These are phyloP conservation scores for Mycena rosella DNA, from an alignment of 768 basidiomycete species.

Conservation along the genomic window DNA sequence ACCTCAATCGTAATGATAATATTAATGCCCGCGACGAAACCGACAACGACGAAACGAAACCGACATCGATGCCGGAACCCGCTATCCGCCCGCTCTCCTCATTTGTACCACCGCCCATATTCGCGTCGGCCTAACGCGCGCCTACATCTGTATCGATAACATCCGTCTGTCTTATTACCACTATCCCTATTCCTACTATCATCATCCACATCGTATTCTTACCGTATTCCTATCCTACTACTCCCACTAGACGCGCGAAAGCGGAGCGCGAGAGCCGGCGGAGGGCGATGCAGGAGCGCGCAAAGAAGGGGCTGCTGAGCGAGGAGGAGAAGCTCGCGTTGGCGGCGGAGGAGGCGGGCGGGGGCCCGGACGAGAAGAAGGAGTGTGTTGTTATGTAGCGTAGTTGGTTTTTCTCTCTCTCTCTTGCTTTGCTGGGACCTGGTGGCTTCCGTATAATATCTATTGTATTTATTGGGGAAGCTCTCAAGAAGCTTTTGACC, in stretches of 20 bases:
- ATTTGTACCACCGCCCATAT: slow-evolving; percentile 77
- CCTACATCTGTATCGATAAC: slow-evolving; percentile 48
- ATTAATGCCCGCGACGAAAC: too few species aligned
- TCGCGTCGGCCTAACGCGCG: slow-evolving; percentile 77
- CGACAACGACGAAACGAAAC: too few species aligned
- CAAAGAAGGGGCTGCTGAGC: slow-evolving; percentile 75
- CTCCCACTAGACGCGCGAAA: slow-evolving; percentile 75
- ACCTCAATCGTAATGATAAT: slow-evolving; percentile 44
- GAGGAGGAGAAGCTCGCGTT: slow-evolving; percentile 67
- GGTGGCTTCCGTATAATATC: too few species aligned
- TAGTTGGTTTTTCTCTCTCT: too few species aligned
- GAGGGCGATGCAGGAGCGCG: slow-evolving; percentile 79
- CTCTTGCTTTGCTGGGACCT: too few species aligned
- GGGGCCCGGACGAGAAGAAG: slow-evolving; percentile 29
- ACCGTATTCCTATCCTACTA: too few species aligned
- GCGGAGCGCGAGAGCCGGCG: slow-evolving; percentile 79
- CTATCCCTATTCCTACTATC: slow-evolving; percentile 29
- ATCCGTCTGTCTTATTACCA: slow-evolving; percentile 35
- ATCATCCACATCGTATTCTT: too few species aligned
- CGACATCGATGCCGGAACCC: slow-evolving; percentile 51
- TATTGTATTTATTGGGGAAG: too few species aligned
- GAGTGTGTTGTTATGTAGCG: slow-evolving; percentile 73
- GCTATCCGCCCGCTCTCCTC: slow-evolving; percentile 54
- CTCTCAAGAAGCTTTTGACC: too few species aligned
- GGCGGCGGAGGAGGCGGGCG: slow-evolving; percentile 57